Evolutionary conservation across 305 asterid species (phyloP).

Genomic region (Fraxinus albicans): DNA sequence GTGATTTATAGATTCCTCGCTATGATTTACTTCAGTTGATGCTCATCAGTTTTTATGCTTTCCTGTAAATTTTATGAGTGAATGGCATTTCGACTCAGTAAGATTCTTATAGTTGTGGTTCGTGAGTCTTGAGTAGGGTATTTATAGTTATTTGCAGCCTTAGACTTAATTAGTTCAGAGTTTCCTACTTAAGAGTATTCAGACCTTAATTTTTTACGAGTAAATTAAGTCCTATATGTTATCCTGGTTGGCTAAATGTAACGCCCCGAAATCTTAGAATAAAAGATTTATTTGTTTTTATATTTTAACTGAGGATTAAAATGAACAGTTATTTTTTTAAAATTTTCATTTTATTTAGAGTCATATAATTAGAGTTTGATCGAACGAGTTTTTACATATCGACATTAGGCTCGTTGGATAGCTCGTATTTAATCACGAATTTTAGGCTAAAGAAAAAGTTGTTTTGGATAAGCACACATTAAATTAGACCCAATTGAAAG

Average conservation of each 20-base stretch:
- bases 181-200: background rate
- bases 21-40: background rate
- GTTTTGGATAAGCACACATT: no score
- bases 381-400: no score
- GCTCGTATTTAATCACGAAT: no score
- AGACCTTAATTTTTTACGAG: background rate
- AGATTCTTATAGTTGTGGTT: background rate
- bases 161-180: background rate
- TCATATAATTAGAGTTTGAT: no score
- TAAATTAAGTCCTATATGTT: background rate
- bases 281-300: no score
- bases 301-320: no score
- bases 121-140: background rate
- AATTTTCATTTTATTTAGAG: no score
- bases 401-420: no score
- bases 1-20: background rate
- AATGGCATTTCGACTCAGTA: background rate
- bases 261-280: no score
- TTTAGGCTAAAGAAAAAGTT: no score
- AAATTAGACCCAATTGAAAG: no score
- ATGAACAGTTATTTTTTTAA: no score
- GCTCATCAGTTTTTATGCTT: background rate
- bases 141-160: background rate
- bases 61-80: background rate
- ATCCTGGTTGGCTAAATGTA: background rate